Conservation (phyloP, 2,329 filamentous ascomycete species). For the Xylariaceae sp. region DNA sequence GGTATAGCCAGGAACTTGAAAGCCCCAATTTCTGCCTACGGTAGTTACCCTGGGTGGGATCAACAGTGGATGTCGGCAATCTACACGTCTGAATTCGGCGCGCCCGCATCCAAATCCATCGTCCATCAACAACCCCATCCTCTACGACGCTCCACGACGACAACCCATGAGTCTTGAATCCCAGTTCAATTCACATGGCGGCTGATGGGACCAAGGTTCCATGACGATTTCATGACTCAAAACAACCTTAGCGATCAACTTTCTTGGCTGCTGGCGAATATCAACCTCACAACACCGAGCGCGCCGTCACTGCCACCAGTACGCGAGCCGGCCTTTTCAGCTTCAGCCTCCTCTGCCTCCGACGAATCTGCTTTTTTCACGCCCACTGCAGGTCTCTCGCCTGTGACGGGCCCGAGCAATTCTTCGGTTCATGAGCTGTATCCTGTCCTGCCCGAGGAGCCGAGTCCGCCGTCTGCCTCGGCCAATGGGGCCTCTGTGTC, state of each 20-base stretch:
- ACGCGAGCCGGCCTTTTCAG: slow-evolving; percentile 23
- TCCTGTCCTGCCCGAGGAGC: slow-evolving; percentile 20
- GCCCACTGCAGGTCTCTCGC: slow-evolving; percentile 13
- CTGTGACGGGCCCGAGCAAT: slow-evolving; percentile 19
- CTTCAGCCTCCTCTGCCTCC: slow-evolving; percentile 19
- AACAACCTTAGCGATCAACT: slow-evolving; percentile 56
- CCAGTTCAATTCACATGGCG: slow-evolving; percentile 29
- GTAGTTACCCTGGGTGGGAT: too few species aligned
- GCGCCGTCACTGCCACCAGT: slow-evolving; percentile 36
- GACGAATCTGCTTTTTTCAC: slow-evolving; percentile 25
- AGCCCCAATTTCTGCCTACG: too few species aligned
- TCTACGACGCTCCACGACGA: slow-evolving; percentile 1
- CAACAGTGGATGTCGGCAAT: background rate
- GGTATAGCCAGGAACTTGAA: too few species aligned
- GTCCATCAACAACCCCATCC: background rate
- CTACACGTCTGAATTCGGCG: slow-evolving; percentile 1
- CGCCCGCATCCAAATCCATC: background rate
- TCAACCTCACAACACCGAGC: slow-evolving; percentile 37
- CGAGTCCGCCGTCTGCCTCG: slow-evolving; percentile 14
- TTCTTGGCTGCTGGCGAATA: slow-evolving; percentile 51
- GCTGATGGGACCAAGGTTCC: slow-evolving; percentile 34
- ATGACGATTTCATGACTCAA: slow-evolving; percentile 53
- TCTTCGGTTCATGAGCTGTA: slow-evolving; percentile 18
- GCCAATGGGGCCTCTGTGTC: slow-evolving; percentile 24
- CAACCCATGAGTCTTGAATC: slow-evolving; percentile 15